These are phyloP conservation scores for Cynara cardunculus DNA, from an alignment of 129 eudicot species.

Conservation along the genomic window DNA sequence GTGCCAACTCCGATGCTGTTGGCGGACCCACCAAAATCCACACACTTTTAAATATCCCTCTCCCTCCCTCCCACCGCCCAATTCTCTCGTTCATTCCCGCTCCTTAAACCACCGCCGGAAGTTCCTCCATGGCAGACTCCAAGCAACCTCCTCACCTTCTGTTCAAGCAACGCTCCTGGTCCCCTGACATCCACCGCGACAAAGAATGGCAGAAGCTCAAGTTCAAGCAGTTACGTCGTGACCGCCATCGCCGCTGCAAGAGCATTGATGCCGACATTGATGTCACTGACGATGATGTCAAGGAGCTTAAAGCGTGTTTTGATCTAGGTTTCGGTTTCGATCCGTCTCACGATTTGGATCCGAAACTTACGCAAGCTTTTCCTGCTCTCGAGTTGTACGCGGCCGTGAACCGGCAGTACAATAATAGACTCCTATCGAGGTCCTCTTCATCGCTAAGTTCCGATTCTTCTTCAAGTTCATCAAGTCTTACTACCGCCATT, in stretches of 20 bases:
- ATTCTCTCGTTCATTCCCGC: neutral
- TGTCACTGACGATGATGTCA: constrained; percentile 52
- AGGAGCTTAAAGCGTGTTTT: constrained; percentile 75
- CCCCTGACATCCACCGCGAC: constrained; percentile 55
- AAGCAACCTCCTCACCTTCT: constrained; percentile 20
- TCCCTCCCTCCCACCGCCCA: constrained; percentile 14
- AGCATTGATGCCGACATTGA: constrained; percentile 28
- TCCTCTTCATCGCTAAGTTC: constrained; percentile 35
- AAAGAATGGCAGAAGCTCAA: constrained; percentile 54
- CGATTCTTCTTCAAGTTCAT: constrained; percentile 26
- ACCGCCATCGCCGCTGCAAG: constrained; percentile 18
- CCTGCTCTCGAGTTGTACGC: constrained; percentile 73
- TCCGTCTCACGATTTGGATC: constrained; percentile 45
- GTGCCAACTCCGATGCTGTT: neutral
- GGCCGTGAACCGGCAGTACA: constrained; percentile 53
- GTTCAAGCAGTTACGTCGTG: constrained; percentile 30
- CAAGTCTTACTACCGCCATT: constrained; percentile 3
- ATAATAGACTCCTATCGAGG: constrained; percentile 36
- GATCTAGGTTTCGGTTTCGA: constrained; percentile 78
- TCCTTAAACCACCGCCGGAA: neutral
- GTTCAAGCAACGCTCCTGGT: constrained; percentile 56
- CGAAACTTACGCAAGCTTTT: constrained; percentile 50
- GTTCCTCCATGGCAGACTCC: constrained; percentile 21
- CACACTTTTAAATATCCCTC: constrained; percentile 16
- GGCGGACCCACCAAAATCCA: neutral